Evolutionary conservation across 129 eudicot species (phyloP), one percentile per base, ranked within the genome.

Genomic region (Centella asiatica): DNA sequence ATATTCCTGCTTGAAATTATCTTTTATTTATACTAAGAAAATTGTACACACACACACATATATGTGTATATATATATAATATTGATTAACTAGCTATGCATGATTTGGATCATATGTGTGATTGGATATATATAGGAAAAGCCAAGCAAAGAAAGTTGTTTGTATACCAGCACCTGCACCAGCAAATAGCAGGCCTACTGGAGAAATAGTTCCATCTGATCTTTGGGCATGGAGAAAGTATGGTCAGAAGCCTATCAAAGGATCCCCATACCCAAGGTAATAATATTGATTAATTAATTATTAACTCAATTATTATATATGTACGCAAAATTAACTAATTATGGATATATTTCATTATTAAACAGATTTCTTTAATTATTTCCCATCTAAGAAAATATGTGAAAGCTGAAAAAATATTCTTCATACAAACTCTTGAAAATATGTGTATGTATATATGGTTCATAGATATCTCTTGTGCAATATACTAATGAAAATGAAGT

Each of bases 211-310:
- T 60, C 98, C 98, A 0, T 92, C 95, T 22, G 98, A 92, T 73
- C 81, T 92, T 5, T 92, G 98, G 98, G 98, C 98, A 7, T 92
- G 98, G 98, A 81, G 98, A 58, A 92, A 92, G 62, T 92, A 92
- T 23, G 97, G 97, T 8, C 97, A 90, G 64, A 90, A 90, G 48
- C 97, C 97, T 17, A 90, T 90, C 44, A 90, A 92, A 78, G 98
- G 98, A 49, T 92, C 98, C 23, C 98, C 98, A 50, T 87, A 81
- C 72, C 98, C 98, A 24, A 87, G 98, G 98, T 87, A 79, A 3
- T 1, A 36, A 4, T 5, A 18, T 22, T 17, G 25, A 13, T 52
- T 1, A 25, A 9, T 28, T 28, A n/a, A 11, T 13, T 12, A 42
- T 42, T 12, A 4, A 12, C 20, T 26, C 58, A 26, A 12, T 5